Percentiles rank a stretch among this genome's conserved stretches.
These are phyloP conservation scores for Pseudocercospora ulei DNA, from an alignment of 2,329 filamentous ascomycete species.

Conservation along the genomic window DNA sequence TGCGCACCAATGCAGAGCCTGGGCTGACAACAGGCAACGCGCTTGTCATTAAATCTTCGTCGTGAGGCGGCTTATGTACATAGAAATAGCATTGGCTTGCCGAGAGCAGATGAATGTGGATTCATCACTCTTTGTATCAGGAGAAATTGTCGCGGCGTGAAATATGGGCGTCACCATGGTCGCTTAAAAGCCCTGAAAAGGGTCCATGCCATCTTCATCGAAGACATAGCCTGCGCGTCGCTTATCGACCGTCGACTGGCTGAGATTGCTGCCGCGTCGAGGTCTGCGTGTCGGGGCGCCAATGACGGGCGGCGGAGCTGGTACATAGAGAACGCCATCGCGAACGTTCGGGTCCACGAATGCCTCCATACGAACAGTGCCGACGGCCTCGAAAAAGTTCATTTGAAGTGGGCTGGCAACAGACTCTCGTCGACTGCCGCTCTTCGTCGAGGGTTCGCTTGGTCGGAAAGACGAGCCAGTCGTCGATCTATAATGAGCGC, in stretches of 20 bases:
- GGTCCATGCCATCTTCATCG: constrained; percentile 33
- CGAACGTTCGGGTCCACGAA: constrained; percentile 57
- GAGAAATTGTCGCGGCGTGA: constrained; percentile 6
- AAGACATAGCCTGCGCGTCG: constrained; percentile 32
- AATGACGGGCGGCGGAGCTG: constrained; percentile 24
- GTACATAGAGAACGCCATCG: constrained; percentile 31
- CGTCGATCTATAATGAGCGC: constrained; percentile 17
- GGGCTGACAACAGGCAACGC: constrained; percentile 1
- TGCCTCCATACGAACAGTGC: constrained; percentile 92
- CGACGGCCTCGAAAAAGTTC: constrained; percentile 76
- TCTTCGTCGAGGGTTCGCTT: constrained; percentile 25
- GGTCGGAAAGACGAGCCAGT: constrained; percentile 24
- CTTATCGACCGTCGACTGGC: constrained; percentile 29
- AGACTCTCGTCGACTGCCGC: constrained; percentile 25
- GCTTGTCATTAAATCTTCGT: constrained; percentile 5
- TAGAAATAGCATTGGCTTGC: constrained; percentile 6
- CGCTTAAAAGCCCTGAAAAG: constrained; percentile 33
- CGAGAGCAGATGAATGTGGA: constrained; percentile 5
- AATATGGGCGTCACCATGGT: constrained; percentile 7
- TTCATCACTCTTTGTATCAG: neutral
- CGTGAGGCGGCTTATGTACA: constrained; percentile 12
- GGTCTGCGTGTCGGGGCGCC: constrained; percentile 17
- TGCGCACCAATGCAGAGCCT: neutral
- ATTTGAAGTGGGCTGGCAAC: constrained; percentile 27
- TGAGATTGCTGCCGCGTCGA: constrained; percentile 28